These are phyloP conservation scores for Geoglossum glabrum DNA, from an alignment of 495 filamentous ascomycete species.

Conservation along the genomic window DNA sequence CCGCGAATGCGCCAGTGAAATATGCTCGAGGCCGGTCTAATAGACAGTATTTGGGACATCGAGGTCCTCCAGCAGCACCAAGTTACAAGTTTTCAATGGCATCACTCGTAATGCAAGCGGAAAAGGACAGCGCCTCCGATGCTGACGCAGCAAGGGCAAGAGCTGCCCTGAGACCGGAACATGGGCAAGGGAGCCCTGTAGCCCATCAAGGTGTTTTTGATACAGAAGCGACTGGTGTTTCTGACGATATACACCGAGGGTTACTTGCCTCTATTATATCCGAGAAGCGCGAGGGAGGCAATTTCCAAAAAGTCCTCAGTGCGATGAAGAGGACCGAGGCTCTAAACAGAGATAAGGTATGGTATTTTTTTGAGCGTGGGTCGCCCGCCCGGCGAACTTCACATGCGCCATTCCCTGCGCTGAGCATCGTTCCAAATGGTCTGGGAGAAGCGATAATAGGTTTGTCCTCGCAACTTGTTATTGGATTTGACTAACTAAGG, in stretches of 20 bases:
- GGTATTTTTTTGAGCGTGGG: constrained; percentile 43
- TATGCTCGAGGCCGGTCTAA: neutral
- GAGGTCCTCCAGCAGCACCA: constrained; percentile 13
- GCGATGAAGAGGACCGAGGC: constrained; percentile 57
- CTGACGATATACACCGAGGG: neutral
- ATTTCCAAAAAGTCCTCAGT: constrained; percentile 31
- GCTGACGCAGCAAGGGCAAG: constrained; percentile 33
- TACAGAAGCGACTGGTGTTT: neutral
- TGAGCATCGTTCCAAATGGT: neutral
- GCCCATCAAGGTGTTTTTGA: constrained; percentile 32
- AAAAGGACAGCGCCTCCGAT: constrained; percentile 35
- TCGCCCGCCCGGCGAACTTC: neutral
- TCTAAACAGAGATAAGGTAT: constrained; percentile 34
- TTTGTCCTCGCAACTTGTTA: neutral
- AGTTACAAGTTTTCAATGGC: constrained; percentile 52
- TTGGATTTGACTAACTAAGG: neutral
- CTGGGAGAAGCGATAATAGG: neutral
- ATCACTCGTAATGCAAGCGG: constrained; percentile 37
- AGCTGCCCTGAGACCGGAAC: constrained; percentile 9
- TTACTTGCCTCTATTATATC: constrained; percentile 1
- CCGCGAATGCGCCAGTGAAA: neutral
- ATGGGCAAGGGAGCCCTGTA: constrained; percentile 13
- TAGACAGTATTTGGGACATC: neutral
- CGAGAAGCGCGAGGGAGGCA: neutral
- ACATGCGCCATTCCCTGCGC: neutral